Conservation (phyloP, 768 basidiomycete genomes). For the Chalciporus chontae region DNA sequence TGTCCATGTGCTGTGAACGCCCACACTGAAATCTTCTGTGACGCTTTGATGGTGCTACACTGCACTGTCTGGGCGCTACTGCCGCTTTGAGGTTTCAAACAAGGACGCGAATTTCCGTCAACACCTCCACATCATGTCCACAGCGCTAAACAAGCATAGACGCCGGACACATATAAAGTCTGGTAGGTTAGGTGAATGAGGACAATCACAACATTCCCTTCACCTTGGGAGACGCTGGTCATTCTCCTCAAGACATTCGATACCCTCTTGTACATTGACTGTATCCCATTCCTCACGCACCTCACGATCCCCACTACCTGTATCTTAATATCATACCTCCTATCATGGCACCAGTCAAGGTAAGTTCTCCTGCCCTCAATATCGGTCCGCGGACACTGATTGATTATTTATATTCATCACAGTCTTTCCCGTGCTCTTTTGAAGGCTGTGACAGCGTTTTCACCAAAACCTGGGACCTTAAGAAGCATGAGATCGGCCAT, state of each 20-base stretch:
- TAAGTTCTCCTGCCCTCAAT: neutral
- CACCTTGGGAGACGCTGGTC: slow-evolving; percentile 14
- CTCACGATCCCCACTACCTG: neutral
- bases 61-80: neutral
- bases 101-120: neutral
- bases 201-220: neutral
- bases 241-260: slow-evolving; percentile 11
- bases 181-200: neutral
- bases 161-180: slow-evolving; percentile 12
- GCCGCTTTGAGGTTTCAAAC: neutral
- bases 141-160: slow-evolving; percentile 1
- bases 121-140: slow-evolving; percentile 1
- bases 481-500: slow-evolving; percentile 21
- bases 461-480: slow-evolving; percentile 16
- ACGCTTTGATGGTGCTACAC: neutral
- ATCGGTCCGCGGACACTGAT: neutral
- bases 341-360: slow-evolving; percentile 11
- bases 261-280: neutral
- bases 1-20: neutral
- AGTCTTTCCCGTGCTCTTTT: slow-evolving; percentile 16
- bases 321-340: too few relatives aligned
- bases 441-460: slow-evolving; percentile 13
- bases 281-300: neutral
- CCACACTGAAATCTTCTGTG: neutral
- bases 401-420: too few relatives aligned